Evolutionary conservation across 2,329 filamentous ascomycete species (phyloP), one percentile per base, ranked within the genome.

Genomic region (Davidsoniella eucalypti): DNA sequence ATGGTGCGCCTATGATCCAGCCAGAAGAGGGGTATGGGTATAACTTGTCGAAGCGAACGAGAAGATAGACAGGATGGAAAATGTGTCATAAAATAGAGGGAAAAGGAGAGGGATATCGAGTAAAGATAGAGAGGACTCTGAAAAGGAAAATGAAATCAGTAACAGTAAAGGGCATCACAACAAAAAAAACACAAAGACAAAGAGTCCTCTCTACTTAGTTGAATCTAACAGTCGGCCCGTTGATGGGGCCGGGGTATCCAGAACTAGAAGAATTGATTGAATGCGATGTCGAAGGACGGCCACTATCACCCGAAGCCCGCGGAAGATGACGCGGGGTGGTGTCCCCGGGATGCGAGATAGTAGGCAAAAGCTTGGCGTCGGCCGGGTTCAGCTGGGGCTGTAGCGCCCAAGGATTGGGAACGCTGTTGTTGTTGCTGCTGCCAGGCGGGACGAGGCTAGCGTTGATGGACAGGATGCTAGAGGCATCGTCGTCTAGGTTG

Each of bases 261-360:
- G 86, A 50, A 12, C 40, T 41, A 44, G 42, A 41, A 40, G 50
- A 90, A 84, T 80, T 79, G 64, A 83, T 84, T 75, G 87, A 94
- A 82, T 94, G 84, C 71, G 87, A 92, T 71, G 87, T 94, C 62
- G 84, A 90, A 65, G 87, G 87, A 64, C 87, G 84, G 65, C 87
- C 87, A 72, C 85, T 92, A 68, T 94, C 87, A 64, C 84, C 86
- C 63, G 87, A 93, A 64, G 81, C 81, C 65, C 87, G 82, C 64
- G 83, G 74, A 65, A 80, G 79, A 68, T 93, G 86, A 66, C 85
- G 83, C 56, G 87, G 85, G 39, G 86, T 93, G 58, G 79, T 74
- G 65, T 94, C 87, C 62, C 87, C 86, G 55, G 84, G 76, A 61
- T 84, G 73, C 64, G 82, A 71, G 55, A 81, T 73, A 56, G 69